Evolutionary conservation across 441 rosid species (phyloP), one percentile per base, ranked within the genome.

Genomic region (Populus hybrid): DNA sequence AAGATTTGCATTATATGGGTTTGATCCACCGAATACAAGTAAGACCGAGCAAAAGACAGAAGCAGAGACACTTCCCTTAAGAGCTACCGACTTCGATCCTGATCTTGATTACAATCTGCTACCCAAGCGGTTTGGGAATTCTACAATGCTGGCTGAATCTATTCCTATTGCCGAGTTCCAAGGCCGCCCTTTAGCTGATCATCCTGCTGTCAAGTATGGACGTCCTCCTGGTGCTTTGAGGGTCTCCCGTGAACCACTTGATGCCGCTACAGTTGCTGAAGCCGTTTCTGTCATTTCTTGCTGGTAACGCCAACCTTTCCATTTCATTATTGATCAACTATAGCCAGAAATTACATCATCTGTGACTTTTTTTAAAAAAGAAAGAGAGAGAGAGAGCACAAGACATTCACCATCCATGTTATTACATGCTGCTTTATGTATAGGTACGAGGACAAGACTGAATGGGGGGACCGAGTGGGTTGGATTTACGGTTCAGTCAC

Each of bases 401-500:
- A n/a, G 23, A n/a, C 1, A 59, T 59, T 59, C 64, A 59, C 64
- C 24, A n/a, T 30, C 28, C n/a, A 24, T 36, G 4, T 4, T 14
- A 23, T 30, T 8, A 11, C 64, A 6, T 66, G 7, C 32, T 16
- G 16, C 7, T 59, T 23, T 5, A 26, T 26, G 14, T 19, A 28
- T 70, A 90, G 93, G 93, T 93, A 90, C 38, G 98, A 92, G 80
- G 97, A 92, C 81, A 94, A 92, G 85, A 94, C 98, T 0, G 98
- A 94, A 67, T 92, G 98, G 97, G 98, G 98, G 3, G 93, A 92
- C 8, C 85, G 97, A 61, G 93, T 94, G 0, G 97, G 97, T 11
- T 92, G 98, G 97, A 92, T 94, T 79, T 94, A 94, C 19, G 97
- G 97, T 18, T 94, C 97, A 0, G 97, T 94, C 67, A 94, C 97